phyloP scores from a whole-genome alignment of 768 basidiomycete species.

The Calocera cornea region DNA sequence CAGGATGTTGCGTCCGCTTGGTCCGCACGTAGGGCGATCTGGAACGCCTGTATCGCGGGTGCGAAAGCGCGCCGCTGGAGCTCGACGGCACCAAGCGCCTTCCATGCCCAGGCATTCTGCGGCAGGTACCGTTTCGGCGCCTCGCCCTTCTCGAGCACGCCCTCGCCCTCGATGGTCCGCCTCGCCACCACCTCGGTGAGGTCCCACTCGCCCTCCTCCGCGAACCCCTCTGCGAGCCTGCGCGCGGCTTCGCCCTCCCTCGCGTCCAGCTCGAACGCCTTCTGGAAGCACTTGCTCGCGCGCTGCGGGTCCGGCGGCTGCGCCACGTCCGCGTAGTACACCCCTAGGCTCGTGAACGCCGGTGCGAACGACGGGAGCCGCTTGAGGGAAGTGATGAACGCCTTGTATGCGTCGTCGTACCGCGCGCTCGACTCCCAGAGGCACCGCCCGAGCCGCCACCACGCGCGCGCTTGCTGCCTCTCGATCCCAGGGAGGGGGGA shows the following conservation, averaged over 20 bases:
- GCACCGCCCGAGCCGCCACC: constrained; percentile 74
- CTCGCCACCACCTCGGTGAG: constrained; percentile 88
- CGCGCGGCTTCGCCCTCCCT: constrained; percentile 75
- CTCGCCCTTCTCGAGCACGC: constrained; percentile 51
- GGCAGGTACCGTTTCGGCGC: constrained; percentile 44
- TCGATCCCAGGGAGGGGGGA: constrained; percentile 32
- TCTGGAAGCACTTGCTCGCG: constrained; percentile 92
- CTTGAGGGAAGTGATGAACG: constrained; percentile 70
- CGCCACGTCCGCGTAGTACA: constrained; percentile 65
- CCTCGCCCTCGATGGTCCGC: constrained; percentile 86
- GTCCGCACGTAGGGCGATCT: constrained; percentile 70
- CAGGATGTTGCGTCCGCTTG: constrained; percentile 69
- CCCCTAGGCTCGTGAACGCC: constrained; percentile 83
- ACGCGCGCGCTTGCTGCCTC: constrained; percentile 56
- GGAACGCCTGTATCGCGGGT: constrained; percentile 68
- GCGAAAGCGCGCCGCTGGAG: constrained; percentile 55
- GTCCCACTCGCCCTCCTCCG: constrained; percentile 89
- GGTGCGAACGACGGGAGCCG: constrained; percentile 66
- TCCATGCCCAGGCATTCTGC: constrained; percentile 95
- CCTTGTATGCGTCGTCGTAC: constrained; percentile 56
- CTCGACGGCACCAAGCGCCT: constrained; percentile 83
- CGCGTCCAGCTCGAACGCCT: constrained; percentile 92
- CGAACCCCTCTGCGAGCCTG: constrained; percentile 75
- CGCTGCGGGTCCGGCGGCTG: constrained; percentile 67
- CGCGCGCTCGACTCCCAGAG: constrained; percentile 60